Evolutionary conservation across 306 rosid species (phyloP).

Genomic region (Vicia sativa): DNA sequence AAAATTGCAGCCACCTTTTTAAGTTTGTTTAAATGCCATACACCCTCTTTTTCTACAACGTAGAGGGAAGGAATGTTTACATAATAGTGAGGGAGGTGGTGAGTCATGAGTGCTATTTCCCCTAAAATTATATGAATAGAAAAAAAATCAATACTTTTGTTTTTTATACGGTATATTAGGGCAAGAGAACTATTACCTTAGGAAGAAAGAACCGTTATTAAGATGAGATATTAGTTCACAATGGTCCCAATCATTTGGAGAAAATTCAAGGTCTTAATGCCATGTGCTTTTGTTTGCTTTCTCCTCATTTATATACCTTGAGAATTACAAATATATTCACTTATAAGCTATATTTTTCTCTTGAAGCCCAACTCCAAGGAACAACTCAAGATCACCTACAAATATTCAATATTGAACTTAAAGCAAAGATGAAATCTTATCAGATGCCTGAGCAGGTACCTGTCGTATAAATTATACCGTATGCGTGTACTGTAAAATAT

Average conservation of each 20-base stretch:
- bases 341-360: conserved; percentile 30
- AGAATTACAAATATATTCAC: conserved; percentile 26
- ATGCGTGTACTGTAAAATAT: conserved; percentile 15
- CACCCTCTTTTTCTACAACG: not conserved
- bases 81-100: not conserved
- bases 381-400: conserved; percentile 97
- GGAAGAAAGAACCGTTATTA: conserved; percentile 13
- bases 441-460: conserved; percentile 98
- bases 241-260: conserved; percentile 11
- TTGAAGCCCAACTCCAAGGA: conserved; percentile 95
- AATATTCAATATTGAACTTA: conserved; percentile 94
- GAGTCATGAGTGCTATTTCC: not conserved
- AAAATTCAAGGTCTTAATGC: conserved; percentile 19
- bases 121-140: conserved; percentile 11
- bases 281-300: conserved; percentile 29
- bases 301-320: conserved; percentile 23
- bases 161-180: not conserved
- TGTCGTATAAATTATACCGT: conserved; percentile 6
- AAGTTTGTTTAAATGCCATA: not conserved
- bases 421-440: conserved; percentile 90
- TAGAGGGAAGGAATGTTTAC: not conserved
- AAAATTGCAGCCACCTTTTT: conserved; percentile 4
- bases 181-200: conserved; percentile 15
- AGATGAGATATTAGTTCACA: conserved; percentile 18
- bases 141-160: not conserved